Evolutionary conservation across 805 yeast species (phyloP).

Genomic region (Candida anglica): DNA sequence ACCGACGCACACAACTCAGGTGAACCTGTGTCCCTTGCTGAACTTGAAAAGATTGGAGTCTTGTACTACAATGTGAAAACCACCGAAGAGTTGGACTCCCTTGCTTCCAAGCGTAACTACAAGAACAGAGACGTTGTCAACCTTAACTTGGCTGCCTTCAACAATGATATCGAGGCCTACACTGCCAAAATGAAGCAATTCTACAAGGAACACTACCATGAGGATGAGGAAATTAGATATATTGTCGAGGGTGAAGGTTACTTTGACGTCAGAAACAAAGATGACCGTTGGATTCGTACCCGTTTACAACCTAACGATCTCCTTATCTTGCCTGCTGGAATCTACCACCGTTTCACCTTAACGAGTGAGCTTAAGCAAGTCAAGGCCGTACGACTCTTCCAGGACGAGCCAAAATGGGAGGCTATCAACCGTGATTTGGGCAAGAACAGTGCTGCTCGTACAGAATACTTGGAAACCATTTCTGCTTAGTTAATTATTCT

Average conservation of each 20-base stretch:
- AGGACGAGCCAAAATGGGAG: conserved; percentile 96
- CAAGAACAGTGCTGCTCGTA: conserved; percentile 29
- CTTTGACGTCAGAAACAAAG: conserved; percentile 74
- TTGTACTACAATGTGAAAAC: conserved; percentile 50
- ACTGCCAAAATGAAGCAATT: conserved; percentile 64
- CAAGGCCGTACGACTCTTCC: conserved; percentile 77
- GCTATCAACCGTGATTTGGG: conserved; percentile 66
- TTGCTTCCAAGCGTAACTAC: conserved; percentile 71
- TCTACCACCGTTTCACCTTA: conserved; percentile 89
- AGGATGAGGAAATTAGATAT: conserved; percentile 95
- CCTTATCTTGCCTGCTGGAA: conserved; percentile 82
- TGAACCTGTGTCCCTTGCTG: conserved; percentile 42
- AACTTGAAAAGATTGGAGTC: conserved; percentile 63
- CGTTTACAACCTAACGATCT: conserved; percentile 62
- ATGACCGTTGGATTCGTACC: conserved; percentile 73
- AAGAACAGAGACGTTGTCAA: conserved; percentile 73
- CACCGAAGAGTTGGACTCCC: conserved; percentile 52
- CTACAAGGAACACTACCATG: conserved; percentile 86
- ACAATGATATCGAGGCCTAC: conserved; percentile 52
- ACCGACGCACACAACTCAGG: conserved; percentile 77
- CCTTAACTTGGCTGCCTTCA: conserved; percentile 57
- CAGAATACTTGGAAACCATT: conserved; percentile 27
- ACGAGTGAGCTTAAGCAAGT: conserved; percentile 54
- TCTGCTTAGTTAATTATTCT: conserved; percentile 19
- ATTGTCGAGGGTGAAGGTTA: conserved; percentile 86